These are phyloP conservation scores for Blastocystis sp. DNA, from an alignment of 352 stramenopile species.

Conservation along the genomic window DNA sequence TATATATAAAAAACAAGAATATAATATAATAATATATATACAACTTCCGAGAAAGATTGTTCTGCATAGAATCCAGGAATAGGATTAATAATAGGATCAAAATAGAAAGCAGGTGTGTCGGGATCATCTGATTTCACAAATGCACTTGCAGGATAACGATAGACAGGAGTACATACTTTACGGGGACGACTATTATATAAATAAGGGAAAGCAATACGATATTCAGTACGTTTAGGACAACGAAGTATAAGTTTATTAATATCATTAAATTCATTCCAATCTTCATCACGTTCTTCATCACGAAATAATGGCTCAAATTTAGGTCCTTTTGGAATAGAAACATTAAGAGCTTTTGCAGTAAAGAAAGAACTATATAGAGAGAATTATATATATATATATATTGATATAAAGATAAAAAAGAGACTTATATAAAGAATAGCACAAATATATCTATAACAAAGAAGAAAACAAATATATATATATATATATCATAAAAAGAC, in stretches of 20 bases:
- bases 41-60: slow-evolving; percentile 42
- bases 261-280: slow-evolving; percentile 99
- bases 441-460: too few species aligned
- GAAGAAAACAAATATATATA: too few species aligned
- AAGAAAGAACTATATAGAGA: slow-evolving; percentile 96
- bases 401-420: too few species aligned
- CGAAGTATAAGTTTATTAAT: slow-evolving; percentile 99
- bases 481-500: too few species aligned
- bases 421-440: too few species aligned
- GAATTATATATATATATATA: too few species aligned
- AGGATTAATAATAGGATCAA: slow-evolving; percentile 84
- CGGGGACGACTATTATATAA: slow-evolving; percentile 93
- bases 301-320: slow-evolving; percentile 97
- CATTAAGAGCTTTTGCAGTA: slow-evolving; percentile 96
- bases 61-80: slow-evolving; percentile 65
- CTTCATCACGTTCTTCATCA: slow-evolving; percentile 86
- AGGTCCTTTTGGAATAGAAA: slow-evolving; percentile 87
- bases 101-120: slow-evolving; percentile 82
- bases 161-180: slow-evolving; percentile 74
- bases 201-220: slow-evolving; percentile 93
- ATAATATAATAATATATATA: too few species aligned
- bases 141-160: slow-evolving; percentile 79
- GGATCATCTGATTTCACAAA: slow-evolving; percentile 85
- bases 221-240: slow-evolving; percentile 91
- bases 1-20: too few species aligned